Conservation (phyloP, 2,329 filamentous ascomycete genomes). For the Colletotrichum sansevieriae region DNA sequence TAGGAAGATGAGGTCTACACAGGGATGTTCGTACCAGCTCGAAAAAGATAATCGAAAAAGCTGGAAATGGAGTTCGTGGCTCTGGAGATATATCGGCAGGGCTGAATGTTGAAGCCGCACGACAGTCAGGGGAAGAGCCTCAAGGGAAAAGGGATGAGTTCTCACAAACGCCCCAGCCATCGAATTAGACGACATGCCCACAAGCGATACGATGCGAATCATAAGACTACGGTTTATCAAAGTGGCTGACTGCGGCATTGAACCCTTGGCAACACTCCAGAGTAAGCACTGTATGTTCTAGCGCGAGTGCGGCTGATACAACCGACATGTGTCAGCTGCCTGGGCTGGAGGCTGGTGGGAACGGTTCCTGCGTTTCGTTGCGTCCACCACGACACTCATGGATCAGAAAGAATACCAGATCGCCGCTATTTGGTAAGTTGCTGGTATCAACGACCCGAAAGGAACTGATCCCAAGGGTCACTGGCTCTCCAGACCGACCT, state of each 20-base stretch:
- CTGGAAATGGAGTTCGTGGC: not conserved
- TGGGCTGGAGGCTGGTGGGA: not conserved
- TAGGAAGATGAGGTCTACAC: not conserved
- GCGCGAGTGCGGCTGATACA: conserved; percentile 30
- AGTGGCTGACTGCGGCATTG: conserved; percentile 4
- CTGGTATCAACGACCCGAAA: conserved; percentile 6
- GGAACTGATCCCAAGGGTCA: conserved; percentile 9
- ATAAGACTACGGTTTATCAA: conserved; percentile 3
- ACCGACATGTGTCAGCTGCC: not conserved
- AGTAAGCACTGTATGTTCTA: conserved; percentile 27
- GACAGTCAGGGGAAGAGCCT: not conserved
- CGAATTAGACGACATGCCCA: conserved; percentile 5
- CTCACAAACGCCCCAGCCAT: not conserved
- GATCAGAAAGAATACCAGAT: not conserved
- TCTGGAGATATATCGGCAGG: not conserved
- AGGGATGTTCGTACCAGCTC: not conserved
- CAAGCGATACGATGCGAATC: not conserved
- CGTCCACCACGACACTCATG: not conserved
- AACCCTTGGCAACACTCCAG: conserved; percentile 8
- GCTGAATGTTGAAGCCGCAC: not conserved
- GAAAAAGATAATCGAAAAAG: not conserved
- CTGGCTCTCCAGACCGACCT: not conserved
- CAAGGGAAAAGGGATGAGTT: not conserved
- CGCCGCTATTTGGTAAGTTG: not conserved
- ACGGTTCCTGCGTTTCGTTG: conserved; percentile 5